Evolutionary conservation across 495 filamentous ascomycete genomes (phyloP).

Genomic region (Lophiotrema nucula): DNA sequence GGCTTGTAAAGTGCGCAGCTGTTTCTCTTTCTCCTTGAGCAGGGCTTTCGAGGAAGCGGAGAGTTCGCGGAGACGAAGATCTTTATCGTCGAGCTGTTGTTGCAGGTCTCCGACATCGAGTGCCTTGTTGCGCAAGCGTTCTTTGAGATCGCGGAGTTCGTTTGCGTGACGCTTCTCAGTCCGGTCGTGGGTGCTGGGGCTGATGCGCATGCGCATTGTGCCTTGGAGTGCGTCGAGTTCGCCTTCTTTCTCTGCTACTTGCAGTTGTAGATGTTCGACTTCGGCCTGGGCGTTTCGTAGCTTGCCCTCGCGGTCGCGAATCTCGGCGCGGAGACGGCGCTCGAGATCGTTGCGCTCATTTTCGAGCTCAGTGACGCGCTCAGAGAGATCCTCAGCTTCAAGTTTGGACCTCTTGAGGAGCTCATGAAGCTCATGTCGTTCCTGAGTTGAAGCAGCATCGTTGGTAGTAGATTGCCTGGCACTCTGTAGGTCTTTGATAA

Average conservation of each 20-base stretch:
- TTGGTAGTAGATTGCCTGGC: conserved; percentile 31
- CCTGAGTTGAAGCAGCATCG: conserved; percentile 52
- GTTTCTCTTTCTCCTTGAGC: conserved; percentile 30
- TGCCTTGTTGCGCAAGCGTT: conserved; percentile 6
- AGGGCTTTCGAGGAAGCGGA: conserved; percentile 3
- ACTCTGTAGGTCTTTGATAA: conserved; percentile 41
- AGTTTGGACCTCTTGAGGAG: conserved; percentile 65
- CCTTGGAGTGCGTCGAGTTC: conserved; percentile 11
- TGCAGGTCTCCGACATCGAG: conserved; percentile 27
- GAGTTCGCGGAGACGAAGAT: conserved; percentile 10
- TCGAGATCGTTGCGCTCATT: conserved; percentile 37
- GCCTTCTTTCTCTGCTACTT: conserved; percentile 26
- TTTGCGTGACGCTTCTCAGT: background rate
- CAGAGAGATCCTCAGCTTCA: conserved; percentile 61
- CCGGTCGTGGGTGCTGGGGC: conserved; percentile 6
- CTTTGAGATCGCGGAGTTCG: conserved; percentile 15
- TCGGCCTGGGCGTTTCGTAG: conserved; percentile 29
- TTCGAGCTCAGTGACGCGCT: conserved; percentile 38
- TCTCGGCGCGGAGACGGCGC: conserved; percentile 11
- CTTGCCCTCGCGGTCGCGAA: conserved; percentile 22
- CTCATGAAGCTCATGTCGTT: conserved; percentile 65
- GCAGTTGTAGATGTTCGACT: conserved; percentile 29
- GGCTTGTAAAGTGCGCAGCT: conserved; percentile 23
- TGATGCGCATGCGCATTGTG: background rate
- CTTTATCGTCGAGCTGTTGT: conserved; percentile 21